Percentiles rank a stretch among this genome's conserved stretches.
Evolutionary conservation across 176 grass and related monocot species (phyloP).

Genomic region (Eleusine coracana): DNA sequence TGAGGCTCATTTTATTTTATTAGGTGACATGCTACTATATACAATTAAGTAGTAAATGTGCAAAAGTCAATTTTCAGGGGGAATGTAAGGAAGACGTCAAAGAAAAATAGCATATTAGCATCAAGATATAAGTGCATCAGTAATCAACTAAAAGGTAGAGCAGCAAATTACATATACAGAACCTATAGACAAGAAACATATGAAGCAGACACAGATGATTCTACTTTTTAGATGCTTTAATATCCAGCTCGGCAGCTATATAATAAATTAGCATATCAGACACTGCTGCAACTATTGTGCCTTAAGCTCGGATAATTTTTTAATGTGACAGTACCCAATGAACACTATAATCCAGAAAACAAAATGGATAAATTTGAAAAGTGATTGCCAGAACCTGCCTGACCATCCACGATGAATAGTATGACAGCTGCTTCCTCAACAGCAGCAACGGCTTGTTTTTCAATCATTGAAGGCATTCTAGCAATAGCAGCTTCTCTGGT

Average conservation of each 20-base stretch:
- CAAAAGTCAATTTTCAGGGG: not conserved
- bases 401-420: slow-evolving; percentile 91
- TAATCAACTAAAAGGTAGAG: not conserved
- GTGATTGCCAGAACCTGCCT: slow-evolving; percentile 58
- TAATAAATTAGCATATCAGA: not conserved
- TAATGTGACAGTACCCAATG: not conserved
- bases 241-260: not conserved
- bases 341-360: not conserved
- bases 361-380: slow-evolving; percentile 6
- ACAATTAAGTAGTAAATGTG: not conserved
- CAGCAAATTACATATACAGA: not conserved
- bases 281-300: not conserved
- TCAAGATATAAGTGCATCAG: not conserved
- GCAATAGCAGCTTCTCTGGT: slow-evolving; percentile 87
- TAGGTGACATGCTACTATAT: not conserved
- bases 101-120: not conserved
- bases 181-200: not conserved
- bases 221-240: not conserved
- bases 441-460: slow-evolving; percentile 87
- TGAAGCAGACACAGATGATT: not conserved
- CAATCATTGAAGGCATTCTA: slow-evolving; percentile 95
- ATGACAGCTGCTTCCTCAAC: slow-evolving; percentile 80
- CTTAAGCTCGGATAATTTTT: not conserved
- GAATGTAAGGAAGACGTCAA: not conserved
- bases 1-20: not conserved